Conservation (phyloP, 2,329 filamentous ascomycete species). For the Alternaria gansuensis region DNA sequence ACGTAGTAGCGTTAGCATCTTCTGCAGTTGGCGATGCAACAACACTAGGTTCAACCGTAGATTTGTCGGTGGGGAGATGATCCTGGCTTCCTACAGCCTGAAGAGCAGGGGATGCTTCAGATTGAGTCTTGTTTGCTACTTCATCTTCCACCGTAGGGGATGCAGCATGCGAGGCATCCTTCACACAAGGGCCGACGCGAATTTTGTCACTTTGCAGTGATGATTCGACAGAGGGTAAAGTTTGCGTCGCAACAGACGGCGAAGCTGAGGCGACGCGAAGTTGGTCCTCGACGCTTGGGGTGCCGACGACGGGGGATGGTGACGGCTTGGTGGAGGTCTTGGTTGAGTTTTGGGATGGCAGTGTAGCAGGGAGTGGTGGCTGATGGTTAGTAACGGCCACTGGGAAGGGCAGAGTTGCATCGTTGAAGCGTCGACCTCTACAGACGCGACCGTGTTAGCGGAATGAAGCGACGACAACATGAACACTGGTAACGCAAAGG, state of each 20-base stretch:
- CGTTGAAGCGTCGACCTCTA: constrained; percentile 67
- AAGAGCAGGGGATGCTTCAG: constrained; percentile 20
- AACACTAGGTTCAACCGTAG: constrained; percentile 36
- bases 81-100: constrained; percentile 22
- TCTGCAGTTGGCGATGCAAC: constrained; percentile 46
- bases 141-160: constrained; percentile 28
- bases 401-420: constrained; percentile 60
- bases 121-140: constrained; percentile 21
- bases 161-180: constrained; percentile 20
- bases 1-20: constrained; percentile 28
- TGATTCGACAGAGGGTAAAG: constrained; percentile 32
- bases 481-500: constrained; percentile 12
- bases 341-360: constrained; percentile 36
- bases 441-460: constrained; percentile 39
- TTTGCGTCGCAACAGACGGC: constrained; percentile 42
- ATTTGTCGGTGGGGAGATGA: constrained; percentile 25
- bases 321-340: constrained; percentile 37
- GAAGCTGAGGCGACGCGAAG: constrained; percentile 48
- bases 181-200: constrained; percentile 20
- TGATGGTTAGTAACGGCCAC: constrained; percentile 36
- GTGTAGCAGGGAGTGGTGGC: constrained; percentile 37
- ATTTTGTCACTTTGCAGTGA: constrained; percentile 28
- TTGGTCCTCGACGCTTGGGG: constrained; percentile 47
- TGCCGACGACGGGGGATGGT: constrained; percentile 30
- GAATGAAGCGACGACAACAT: constrained; percentile 39